These are phyloP conservation scores for Mycena capillaripes DNA, from an alignment of 768 basidiomycete genomes.

Conservation along the genomic window DNA sequence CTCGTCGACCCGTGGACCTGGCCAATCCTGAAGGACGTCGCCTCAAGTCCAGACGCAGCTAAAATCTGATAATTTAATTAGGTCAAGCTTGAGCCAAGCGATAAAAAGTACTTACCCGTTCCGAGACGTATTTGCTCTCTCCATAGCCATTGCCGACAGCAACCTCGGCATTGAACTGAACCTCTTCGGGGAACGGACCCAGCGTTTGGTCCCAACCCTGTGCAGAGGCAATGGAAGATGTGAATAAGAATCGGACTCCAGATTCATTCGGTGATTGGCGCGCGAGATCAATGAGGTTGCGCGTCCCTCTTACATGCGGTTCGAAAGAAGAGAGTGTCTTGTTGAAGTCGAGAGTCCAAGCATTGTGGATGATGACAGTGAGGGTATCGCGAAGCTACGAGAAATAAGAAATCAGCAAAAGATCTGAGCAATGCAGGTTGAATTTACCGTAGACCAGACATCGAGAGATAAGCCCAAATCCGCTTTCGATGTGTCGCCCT, in stretches of 20 bases:
- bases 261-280: constrained; percentile 3
- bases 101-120: constrained; percentile 43
- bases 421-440: constrained; percentile 12
- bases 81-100: neutral
- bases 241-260: constrained; percentile 42
- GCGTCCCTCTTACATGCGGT: constrained; percentile 54
- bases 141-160: constrained; percentile 49
- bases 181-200: constrained; percentile 52
- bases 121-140: constrained; percentile 52
- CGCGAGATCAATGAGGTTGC: constrained; percentile 49
- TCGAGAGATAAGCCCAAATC: constrained; percentile 44
- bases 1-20: constrained; percentile 37
- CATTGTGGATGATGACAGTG: constrained; percentile 58
- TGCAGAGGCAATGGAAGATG: constrained; percentile 38
- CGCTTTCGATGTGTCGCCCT: constrained; percentile 49
- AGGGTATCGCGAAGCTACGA: constrained; percentile 46
- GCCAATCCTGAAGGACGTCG: constrained; percentile 46
- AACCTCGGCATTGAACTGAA: constrained; percentile 42
- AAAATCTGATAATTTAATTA: constrained; percentile 45
- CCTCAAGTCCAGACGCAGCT: constrained; percentile 45
- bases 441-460: constrained; percentile 49
- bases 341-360: constrained; percentile 65
- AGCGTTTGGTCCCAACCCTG: constrained; percentile 40
- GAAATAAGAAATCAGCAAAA: neutral
- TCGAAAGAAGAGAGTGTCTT: constrained; percentile 58